phyloP scores from a whole-genome alignment of 2,329 filamentous ascomycete genomes.

The Fusarium coicis region DNA sequence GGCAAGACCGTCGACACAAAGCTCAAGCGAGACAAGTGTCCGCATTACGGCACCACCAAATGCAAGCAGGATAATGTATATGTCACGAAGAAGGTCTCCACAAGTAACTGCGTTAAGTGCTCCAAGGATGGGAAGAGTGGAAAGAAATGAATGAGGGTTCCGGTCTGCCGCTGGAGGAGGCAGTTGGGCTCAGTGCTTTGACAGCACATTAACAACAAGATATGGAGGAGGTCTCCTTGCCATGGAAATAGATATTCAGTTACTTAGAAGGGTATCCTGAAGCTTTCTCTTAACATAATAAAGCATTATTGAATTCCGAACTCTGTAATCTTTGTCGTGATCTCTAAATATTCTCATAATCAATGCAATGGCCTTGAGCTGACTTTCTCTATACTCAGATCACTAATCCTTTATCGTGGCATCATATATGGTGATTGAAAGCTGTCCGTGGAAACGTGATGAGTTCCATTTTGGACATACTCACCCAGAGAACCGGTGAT shows the following conservation, averaged over 20 bases:
- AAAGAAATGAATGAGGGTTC: not conserved
- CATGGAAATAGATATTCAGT: no score
- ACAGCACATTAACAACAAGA: not conserved
- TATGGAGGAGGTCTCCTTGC: fast-evolving
- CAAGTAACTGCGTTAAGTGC: not conserved
- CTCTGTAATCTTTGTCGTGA: fast-evolving
- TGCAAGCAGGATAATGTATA: not conserved
- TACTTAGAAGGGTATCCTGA: fast-evolving
- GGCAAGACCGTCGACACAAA: not conserved
- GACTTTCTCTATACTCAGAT: fast-evolving
- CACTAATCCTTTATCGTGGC: fast-evolving
- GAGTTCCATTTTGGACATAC: fast-evolving
- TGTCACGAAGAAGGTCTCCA: not conserved
- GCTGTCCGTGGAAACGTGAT: fast-evolving
- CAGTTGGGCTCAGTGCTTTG: not conserved
- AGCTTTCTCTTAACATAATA: no score
- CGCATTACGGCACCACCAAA: not conserved
- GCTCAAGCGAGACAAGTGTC: not conserved
- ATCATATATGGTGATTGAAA: not conserved
- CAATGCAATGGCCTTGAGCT: fast-evolving
- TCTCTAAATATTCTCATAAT: fast-evolving
- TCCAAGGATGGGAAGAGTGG: not conserved
- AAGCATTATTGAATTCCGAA: fast-evolving
- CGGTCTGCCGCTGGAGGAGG: fast-evolving
- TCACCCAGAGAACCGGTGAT: no score